Evolutionary conservation across 1,284 basidiomycete species (phyloP), one percentile per base, ranked within the genome.

Genomic region (Fomes fomentarius): DNA sequence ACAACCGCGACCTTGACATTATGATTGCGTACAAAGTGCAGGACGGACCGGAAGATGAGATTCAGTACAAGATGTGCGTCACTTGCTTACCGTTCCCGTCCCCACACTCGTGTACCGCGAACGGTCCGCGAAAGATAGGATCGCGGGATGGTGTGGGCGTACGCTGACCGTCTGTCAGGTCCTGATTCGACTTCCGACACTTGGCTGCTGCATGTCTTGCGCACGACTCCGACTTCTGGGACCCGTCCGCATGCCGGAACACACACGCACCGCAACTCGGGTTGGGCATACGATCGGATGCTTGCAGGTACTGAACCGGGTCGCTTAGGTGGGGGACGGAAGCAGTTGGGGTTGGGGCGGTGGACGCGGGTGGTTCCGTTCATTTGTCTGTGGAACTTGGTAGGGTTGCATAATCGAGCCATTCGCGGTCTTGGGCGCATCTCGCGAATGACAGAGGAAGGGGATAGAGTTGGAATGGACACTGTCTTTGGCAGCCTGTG

Each of bases 1-100:
- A 98, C 77, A 92, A 92, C 71, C 88, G 95, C 49, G 95, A 98
- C 70, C 79, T 98, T 43, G 96, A 98, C 71, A 98, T 98, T 69
- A 74, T 74, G 34, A 84, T 98, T 63, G 74, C 82, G 45, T 96
- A 94, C 77, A 76, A 85, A 60, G 62, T 74, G 12, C 66, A 70
- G 30, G 72, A 71, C 26, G 71, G 70, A 37, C 65, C 73, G 40
- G 69, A 74, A 58, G 67, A 66, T 34, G 69, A 64, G 38, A 76
- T 89, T 61, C 74, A 87, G 14, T 91, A 91, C 71, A 91, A 90
- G 75, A 91, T 92, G 89, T 92, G 79, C 82, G 89, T 87, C 60
- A 22, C 48, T 57, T 58, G 53, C 61, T 71, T 65, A n/a, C n/a
- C n/a, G n/a, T n/a, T n/a, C n/a, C n/a, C n/a, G n/a, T n/a, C 63